A percentile compares a stretch with the other conserved stretches of the same genome.
phyloP scores from a whole-genome alignment of 2,329 filamentous ascomycete genomes.

The Verticillium longisporum region DNA sequence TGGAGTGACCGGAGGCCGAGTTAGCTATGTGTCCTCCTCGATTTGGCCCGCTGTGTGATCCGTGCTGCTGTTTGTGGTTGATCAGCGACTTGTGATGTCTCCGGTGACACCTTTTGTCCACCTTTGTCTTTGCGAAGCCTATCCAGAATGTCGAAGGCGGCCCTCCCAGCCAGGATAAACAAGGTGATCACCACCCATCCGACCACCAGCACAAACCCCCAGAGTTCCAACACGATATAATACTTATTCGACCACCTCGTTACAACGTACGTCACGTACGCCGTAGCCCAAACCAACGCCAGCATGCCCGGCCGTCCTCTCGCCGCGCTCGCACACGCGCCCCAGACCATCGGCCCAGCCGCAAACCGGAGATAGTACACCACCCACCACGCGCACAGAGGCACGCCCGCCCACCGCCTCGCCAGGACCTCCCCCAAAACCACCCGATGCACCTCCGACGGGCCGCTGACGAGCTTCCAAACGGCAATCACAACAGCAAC shows the following conservation, averaged over 20 bases:
- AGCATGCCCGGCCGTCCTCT: conserved; percentile 4
- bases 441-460: background rate
- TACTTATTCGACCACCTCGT: conserved; percentile 27
- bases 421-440: background rate
- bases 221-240: conserved; percentile 29
- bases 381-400: background rate
- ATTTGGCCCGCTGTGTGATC: background rate
- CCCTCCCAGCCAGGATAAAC: background rate
- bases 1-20: background rate
- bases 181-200: conserved; percentile 9
- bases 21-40: background rate
- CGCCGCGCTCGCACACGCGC: background rate
- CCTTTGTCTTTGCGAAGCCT: background rate
- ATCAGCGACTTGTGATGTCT: background rate
- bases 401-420: background rate
- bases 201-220: conserved; percentile 23
- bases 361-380: background rate
- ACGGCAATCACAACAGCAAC: conserved; percentile 19
- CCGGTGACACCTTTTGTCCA: background rate
- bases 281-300: conserved; percentile 12
- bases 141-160: background rate
- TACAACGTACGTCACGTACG: conserved; percentile 11
- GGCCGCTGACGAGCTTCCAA: conserved; percentile 9
- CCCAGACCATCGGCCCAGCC: background rate
- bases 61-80: background rate